Evolutionary conservation across 352 stramenopile species (phyloP), one percentile per base, ranked within the genome.

Genomic region (Pythium coloratum): DNA sequence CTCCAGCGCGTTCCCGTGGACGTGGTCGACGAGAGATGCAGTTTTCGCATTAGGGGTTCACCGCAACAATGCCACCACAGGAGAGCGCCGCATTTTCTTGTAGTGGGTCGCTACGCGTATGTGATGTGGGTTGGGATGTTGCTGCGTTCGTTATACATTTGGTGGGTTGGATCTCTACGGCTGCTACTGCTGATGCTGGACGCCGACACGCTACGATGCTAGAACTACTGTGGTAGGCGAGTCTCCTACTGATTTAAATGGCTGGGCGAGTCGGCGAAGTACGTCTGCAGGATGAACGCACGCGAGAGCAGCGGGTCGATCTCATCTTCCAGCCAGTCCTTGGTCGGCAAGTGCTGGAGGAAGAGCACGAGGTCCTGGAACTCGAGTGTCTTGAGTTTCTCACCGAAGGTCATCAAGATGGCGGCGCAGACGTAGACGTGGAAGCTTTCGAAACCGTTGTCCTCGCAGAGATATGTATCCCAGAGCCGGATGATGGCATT

Each of bases 401-500:
- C 82, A 33, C 90, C 96, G 80, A 99, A 99, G 49, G 97, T 97
- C 76, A 98, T 98, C 40, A 99, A 76, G 76, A 99, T 98, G 49
- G 97, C 97, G 30, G 97, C 96, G 76, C 97, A 99, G 42, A 99
- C 95, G 82, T 99, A 99, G 14, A 99, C 96, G 80, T 99, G 97
- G 88, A 99, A 99, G 69, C 95, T 93, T 72, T 99, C 95, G 79
- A 99, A 99, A n/a, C 97, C 97, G 13, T 93, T 97, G 63, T 98
- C 96, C 78, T 99, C 97, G 67, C 89, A 96, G 53, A 99, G 80
- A 75, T 99, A 99, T 3, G 97, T 99, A 84, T 99, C 98, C 98
- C 97, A 99, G 33, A 99, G 82, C 36, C 98, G 92, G 38, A 99
- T 88, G 51, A 99, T 98, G 63, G 92, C 94, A 66, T 88, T 69